A percentile compares a stretch with the other conserved stretches of the same genome.
Evolutionary conservation across 441 rosid species (phyloP).

Genomic region (Jatropha multifida): DNA sequence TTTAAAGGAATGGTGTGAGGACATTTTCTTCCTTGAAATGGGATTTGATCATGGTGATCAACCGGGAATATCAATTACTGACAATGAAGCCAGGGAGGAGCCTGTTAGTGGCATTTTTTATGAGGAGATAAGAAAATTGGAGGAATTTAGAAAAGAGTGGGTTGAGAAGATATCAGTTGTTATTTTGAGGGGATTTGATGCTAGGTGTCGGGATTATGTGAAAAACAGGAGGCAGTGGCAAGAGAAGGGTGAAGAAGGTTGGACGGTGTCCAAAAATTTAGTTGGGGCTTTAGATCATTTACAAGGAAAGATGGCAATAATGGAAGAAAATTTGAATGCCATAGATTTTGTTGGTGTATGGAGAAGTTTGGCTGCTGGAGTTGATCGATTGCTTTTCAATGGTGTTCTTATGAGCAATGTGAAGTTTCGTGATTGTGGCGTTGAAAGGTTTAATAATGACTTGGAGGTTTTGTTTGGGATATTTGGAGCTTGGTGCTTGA

Average conservation of each 20-base stretch:
- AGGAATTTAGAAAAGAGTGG: conserved; percentile 73
- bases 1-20: conserved; percentile 80
- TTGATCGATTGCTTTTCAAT: conserved; percentile 57
- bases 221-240: conserved; percentile 87
- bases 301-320: conserved; percentile 60
- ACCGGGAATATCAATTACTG: conserved; percentile 29
- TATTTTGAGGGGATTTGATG: conserved; percentile 80
- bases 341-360: conserved; percentile 65
- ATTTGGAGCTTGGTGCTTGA: conserved; percentile 78
- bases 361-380: conserved; percentile 73
- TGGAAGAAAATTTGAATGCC: conserved; percentile 57
- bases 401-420: conserved; percentile 59
- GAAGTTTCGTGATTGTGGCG: conserved; percentile 58
- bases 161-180: conserved; percentile 72
- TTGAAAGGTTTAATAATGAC: conserved; percentile 63
- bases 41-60: conserved; percentile 42
- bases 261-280: conserved; percentile 58
- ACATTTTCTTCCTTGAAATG: conserved; percentile 81
- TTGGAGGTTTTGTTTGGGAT: conserved; percentile 67
- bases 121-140: conserved; percentile 54
- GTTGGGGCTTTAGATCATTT: conserved; percentile 73
- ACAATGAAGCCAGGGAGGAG: conserved; percentile 20
- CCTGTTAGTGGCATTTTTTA: conserved; percentile 50
- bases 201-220: conserved; percentile 65
- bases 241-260: conserved; percentile 67